Percentiles rank a stretch among this genome's conserved stretches.
Conservation (phyloP, 1,284 basidiomycete genomes). For the Sphagnurus paluster region DNA sequence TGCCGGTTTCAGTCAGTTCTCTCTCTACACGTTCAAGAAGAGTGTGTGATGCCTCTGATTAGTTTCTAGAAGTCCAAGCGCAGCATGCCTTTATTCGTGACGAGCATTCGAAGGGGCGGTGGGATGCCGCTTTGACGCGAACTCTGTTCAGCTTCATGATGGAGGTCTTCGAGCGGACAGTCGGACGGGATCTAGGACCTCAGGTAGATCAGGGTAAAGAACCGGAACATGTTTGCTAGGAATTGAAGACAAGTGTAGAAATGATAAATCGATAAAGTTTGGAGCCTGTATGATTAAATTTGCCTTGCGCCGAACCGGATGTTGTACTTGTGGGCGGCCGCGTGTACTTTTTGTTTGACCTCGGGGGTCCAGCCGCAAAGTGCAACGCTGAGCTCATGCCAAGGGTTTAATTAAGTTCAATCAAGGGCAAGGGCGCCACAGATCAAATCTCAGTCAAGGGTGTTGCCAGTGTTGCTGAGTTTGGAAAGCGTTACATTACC, state of each 20-base stretch:
- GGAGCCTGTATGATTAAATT: too few relatives aligned
- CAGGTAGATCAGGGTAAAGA: conserved; percentile 42
- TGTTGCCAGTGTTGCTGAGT: background rate
- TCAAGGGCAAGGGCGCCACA: background rate
- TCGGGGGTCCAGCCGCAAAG: background rate
- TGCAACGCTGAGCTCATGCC: background rate
- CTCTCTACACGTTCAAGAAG: background rate
- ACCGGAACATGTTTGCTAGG: conserved; percentile 77
- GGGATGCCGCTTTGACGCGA: conserved; percentile 87
- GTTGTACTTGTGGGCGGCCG: background rate
- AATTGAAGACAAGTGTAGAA: too few relatives aligned
- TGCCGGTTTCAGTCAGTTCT: conserved; percentile 62
- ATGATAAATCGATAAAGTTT: too few relatives aligned
- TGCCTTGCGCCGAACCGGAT: too few relatives aligned
- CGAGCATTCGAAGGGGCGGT: conserved; percentile 86
- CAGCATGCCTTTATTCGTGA: conserved; percentile 95
- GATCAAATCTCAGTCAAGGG: background rate
- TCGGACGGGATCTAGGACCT: conserved; percentile 81
- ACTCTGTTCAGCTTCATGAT: conserved; percentile 86
- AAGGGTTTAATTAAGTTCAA: background rate
- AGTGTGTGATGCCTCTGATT: conserved; percentile 9
- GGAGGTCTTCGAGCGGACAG: conserved; percentile 89
- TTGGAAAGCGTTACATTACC: background rate
- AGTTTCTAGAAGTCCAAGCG: conserved; percentile 92
- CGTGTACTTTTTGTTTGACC: background rate